Evolutionary conservation across 352 stramenopile species (phyloP).

Genomic region (Phytophthora tubulina): DNA sequence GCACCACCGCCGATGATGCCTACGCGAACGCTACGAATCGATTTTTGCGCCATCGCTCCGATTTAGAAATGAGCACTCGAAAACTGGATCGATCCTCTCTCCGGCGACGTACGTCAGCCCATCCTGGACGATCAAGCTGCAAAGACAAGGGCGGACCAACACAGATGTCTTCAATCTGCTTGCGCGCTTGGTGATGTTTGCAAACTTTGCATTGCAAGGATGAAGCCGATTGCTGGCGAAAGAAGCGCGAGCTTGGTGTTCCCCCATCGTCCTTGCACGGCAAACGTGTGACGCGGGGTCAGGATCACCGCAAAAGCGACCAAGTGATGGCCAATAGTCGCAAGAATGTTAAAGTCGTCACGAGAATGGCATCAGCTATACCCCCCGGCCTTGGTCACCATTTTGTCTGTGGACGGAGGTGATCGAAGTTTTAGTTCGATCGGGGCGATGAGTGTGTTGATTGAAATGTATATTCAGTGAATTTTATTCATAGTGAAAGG

Average conservation of each 20-base stretch:
- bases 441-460: no score
- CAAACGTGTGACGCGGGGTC: slow-evolving; percentile 13
- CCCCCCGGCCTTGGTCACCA: background rate
- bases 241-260: slow-evolving; percentile 10
- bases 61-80: slow-evolving; percentile 29
- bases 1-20: slow-evolving; percentile 75
- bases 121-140: slow-evolving; percentile 24
- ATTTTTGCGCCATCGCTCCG: slow-evolving; percentile 31
- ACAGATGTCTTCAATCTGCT: slow-evolving; percentile 23
- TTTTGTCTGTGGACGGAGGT: background rate
- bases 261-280: slow-evolving; percentile 20
- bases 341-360: slow-evolving; percentile 14
- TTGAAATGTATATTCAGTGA: no score
- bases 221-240: background rate
- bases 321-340: slow-evolving; percentile 19
- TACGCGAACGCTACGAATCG: slow-evolving; percentile 45
- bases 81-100: slow-evolving; percentile 2
- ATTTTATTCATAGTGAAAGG: slow-evolving; percentile 10
- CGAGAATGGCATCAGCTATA: background rate
- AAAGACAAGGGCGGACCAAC: slow-evolving; percentile 40
- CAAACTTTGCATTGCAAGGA: no score
- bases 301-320: slow-evolving; percentile 15
- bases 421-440: no score
- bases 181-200: slow-evolving; percentile 20
- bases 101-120: background rate